A percentile compares a stretch with the other conserved stretches of the same genome.
These are phyloP conservation scores for Fusarium nanum DNA, from an alignment of 2,329 filamentous ascomycete species.

Conservation along the genomic window DNA sequence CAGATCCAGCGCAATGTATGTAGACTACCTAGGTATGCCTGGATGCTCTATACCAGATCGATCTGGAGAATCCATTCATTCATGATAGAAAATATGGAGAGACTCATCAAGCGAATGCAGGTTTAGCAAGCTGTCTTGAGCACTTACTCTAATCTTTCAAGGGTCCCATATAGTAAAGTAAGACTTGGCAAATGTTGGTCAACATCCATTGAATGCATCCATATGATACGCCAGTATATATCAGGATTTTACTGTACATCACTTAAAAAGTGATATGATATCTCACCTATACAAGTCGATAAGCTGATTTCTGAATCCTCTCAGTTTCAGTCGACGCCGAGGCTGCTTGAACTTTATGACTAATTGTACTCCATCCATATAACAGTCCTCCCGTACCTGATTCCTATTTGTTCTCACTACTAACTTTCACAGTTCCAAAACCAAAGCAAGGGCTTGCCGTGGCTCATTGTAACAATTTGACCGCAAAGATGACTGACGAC, in stretches of 20 bases:
- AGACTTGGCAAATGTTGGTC: conserved; percentile 1
- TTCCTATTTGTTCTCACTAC: not conserved
- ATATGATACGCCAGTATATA: not conserved
- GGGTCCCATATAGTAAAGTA: not conserved
- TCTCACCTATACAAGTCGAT: not conserved
- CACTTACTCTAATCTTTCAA: not conserved
- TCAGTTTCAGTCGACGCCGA: not conserved
- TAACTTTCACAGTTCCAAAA: not conserved
- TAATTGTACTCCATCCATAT: not conserved
- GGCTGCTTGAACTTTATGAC: not conserved
- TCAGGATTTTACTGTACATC: not conserved
- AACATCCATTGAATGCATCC: not conserved
- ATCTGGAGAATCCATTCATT: conserved; percentile 16
- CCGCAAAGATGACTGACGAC: conserved; percentile 50
- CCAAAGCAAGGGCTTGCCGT: not conserved
- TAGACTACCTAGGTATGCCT: not conserved
- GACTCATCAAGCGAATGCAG: not conserved
- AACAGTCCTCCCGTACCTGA: not conserved
- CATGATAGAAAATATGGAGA: conserved; percentile 2
- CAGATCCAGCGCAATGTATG: not conserved
- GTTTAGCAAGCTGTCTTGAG: not conserved
- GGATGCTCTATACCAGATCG: not conserved
- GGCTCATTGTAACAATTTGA: not conserved
- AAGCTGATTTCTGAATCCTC: not conserved
- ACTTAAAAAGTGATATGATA: not conserved